phyloP scores from a whole-genome alignment of 139 green algal species.

The Coccomyxa sp. region DNA sequence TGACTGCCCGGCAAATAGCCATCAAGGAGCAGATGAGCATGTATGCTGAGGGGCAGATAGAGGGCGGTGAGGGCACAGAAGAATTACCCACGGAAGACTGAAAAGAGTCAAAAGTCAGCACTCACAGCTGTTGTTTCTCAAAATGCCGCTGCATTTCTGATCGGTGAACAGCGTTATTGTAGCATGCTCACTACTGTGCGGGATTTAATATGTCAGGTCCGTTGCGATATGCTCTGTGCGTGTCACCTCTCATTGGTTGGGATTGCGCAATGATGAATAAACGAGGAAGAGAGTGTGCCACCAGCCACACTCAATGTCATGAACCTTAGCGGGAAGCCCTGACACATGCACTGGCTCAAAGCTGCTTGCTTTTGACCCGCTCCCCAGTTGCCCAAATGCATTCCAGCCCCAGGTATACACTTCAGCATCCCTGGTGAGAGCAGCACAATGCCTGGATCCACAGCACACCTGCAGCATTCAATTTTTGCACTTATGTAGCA shows the following conservation, averaged over 20 bases:
- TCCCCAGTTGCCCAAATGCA: constrained; percentile 45
- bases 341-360: constrained; percentile 4
- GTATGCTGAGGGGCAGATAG: constrained; percentile 6
- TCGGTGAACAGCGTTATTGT: background rate
- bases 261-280: background rate
- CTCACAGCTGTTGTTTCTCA: background rate
- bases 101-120: background rate
- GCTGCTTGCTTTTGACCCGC: background rate
- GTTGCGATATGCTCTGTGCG: too few species aligned
- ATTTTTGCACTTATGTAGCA: background rate
- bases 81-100: background rate
- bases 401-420: constrained; percentile 35
- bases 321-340: background rate
- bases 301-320: constrained; percentile 36
- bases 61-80: background rate
- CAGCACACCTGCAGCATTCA: constrained; percentile 7
- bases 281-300: constrained; percentile 40
- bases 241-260: too few species aligned
- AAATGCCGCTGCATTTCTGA: too few species aligned
- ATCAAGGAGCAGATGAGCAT: constrained; percentile 4
- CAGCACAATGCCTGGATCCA: constrained; percentile 40
- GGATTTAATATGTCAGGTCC: background rate
- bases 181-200: constrained; percentile 7
- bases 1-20: constrained; percentile 19
- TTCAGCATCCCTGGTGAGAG: constrained; percentile 9